Evolutionary conservation across 352 stramenopile species (phyloP).

Genomic region (Thraustochytrium striatum): DNA sequence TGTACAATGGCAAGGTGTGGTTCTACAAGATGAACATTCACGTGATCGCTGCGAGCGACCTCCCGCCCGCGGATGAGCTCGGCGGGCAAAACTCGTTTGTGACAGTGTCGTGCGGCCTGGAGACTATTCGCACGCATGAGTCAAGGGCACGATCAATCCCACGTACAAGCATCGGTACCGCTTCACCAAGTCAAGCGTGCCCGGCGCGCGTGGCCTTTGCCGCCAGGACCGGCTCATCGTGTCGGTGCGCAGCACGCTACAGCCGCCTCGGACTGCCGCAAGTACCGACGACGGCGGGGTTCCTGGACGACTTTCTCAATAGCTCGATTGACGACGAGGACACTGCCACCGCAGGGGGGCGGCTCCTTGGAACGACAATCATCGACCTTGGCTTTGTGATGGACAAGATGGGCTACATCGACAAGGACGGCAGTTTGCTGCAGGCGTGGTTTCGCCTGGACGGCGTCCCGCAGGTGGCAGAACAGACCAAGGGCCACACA

Average conservation of each 20-base stretch:
- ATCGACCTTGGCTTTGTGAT: constrained; percentile 39
- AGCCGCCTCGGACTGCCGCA: too few relatives aligned
- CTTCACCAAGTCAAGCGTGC: background rate
- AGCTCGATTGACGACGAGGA: background rate
- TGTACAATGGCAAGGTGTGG: constrained; percentile 44
- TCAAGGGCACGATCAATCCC: constrained; percentile 32
- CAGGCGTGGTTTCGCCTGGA: constrained; percentile 32
- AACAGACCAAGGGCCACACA: too few relatives aligned
- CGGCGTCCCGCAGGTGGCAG: background rate
- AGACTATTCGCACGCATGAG: constrained; percentile 35
- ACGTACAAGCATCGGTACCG: constrained; percentile 26
- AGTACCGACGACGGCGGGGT: too few relatives aligned
- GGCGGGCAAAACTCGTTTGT: background rate
- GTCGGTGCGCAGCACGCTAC: too few relatives aligned
- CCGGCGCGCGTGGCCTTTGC: background rate
- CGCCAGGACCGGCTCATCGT: background rate
- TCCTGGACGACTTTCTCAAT: too few relatives aligned
- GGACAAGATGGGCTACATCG: constrained; percentile 42
- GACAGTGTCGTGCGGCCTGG: constrained; percentile 12
- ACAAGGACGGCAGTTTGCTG: constrained; percentile 15
- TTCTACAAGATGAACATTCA: constrained; percentile 19
- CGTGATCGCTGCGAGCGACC: constrained; percentile 6
- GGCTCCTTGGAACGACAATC: background rate
- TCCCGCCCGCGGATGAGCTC: background rate
- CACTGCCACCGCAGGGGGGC: background rate